A percentile compares a stretch with the other conserved stretches of the same genome.
Conservation (phyloP, 1,284 basidiomycete genomes). For the Marasmius tenuissimus region DNA sequence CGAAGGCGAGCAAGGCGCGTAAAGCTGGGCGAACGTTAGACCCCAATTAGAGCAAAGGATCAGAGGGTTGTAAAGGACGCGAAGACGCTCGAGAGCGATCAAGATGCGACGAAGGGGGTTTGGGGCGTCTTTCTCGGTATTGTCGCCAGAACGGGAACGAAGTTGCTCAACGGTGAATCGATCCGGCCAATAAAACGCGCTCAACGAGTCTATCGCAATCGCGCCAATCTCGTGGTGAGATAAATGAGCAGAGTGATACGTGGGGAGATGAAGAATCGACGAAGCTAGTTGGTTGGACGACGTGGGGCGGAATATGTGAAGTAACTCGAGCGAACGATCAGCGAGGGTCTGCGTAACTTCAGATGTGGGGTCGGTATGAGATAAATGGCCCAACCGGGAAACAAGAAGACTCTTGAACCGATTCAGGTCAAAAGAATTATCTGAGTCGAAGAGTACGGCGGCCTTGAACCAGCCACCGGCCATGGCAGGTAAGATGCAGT, state of each 20-base stretch:
- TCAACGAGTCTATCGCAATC: conserved; percentile 72
- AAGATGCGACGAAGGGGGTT: conserved; percentile 46
- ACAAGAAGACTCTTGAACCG: conserved; percentile 55
- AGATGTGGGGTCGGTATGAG: conserved; percentile 17
- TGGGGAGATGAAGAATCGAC: conserved; percentile 59
- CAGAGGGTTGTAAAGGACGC: conserved; percentile 49
- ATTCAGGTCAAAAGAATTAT: conserved; percentile 57
- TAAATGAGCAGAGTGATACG: conserved; percentile 50
- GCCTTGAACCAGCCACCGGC: conserved; percentile 56
- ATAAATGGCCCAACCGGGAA: conserved; percentile 31
- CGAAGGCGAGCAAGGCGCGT: conserved; percentile 16
- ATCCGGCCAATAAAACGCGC: conserved; percentile 77
- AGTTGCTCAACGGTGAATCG: conserved; percentile 62
- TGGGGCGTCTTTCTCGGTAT: conserved; percentile 15
- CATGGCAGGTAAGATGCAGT: conserved; percentile 53
- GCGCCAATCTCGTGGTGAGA: conserved; percentile 56
- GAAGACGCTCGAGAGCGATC: conserved; percentile 50
- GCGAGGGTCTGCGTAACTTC: conserved; percentile 30
- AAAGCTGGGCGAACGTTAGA: conserved; percentile 31
- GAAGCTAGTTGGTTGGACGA: conserved; percentile 68
- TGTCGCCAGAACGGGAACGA: conserved; percentile 25
- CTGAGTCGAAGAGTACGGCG: conserved; percentile 68
- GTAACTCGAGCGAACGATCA: conserved; percentile 43
- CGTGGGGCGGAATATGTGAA: conserved; percentile 68
- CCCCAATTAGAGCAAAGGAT: conserved; percentile 68